Evolutionary conservation across 139 green algal genomes (phyloP).

Genomic region (Deuterostichococcus epilithicus): DNA sequence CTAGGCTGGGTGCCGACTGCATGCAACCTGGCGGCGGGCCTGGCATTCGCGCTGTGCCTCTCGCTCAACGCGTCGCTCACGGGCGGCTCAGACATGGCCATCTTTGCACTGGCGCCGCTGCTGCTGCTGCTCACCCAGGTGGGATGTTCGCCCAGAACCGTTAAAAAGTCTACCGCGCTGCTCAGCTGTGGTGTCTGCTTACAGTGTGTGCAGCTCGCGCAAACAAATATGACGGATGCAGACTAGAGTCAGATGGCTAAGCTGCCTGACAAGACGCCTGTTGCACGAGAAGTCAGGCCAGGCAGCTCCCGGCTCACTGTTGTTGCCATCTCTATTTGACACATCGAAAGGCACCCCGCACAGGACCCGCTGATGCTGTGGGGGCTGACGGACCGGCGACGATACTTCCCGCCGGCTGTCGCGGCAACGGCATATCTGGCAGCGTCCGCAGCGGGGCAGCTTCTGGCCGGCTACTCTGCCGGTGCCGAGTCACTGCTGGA

Average conservation of each 20-base stretch:
- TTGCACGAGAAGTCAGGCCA: too few relatives aligned
- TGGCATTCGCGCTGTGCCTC: conserved; percentile 65
- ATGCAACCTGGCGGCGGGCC: conserved; percentile 73
- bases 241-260: too few relatives aligned
- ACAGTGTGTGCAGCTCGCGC: not conserved
- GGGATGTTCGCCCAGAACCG: not conserved
- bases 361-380: conserved; percentile 66
- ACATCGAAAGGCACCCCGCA: too few relatives aligned
- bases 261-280: too few relatives aligned
- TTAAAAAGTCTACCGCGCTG: not conserved
- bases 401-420: conserved; percentile 65
- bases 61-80: conserved; percentile 49
- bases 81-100: conserved; percentile 41
- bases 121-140: conserved; percentile 76
- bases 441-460: not conserved
- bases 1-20: conserved; percentile 74
- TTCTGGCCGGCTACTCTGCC: not conserved
- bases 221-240: too few relatives aligned
- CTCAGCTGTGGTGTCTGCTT: too few relatives aligned
- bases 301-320: too few relatives aligned
- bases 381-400: conserved; percentile 48
- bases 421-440: conserved; percentile 39
- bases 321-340: too few relatives aligned
- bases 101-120: conserved; percentile 71
- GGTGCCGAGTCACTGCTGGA: not conserved